These are phyloP conservation scores for Plasmodium fragile DNA, from an alignment of 169 alveolate species.

Conservation along the genomic window DNA sequence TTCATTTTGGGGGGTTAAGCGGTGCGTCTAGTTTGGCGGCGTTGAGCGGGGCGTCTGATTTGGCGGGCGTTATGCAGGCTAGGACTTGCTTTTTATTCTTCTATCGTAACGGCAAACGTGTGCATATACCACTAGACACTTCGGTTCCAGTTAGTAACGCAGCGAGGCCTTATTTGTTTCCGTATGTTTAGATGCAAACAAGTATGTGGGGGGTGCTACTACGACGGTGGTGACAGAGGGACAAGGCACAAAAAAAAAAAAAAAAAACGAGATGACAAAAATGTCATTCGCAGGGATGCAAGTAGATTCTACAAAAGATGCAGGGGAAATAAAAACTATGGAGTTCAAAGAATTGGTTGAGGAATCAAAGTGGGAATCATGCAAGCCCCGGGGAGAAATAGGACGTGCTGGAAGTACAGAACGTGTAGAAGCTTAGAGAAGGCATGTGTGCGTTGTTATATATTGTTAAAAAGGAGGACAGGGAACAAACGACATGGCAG, in stretches of 20 bases:
- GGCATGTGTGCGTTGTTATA: background rate
- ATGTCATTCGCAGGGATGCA: background rate
- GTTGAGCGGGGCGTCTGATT: background rate
- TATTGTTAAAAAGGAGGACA: background rate
- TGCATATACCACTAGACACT: background rate
- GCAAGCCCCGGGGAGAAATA: background rate
- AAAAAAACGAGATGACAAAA: background rate
- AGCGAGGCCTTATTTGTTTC: background rate
- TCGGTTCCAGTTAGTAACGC: background rate
- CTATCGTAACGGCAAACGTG: background rate
- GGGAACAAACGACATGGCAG: background rate
- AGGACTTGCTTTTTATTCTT: background rate
- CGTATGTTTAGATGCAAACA: background rate
- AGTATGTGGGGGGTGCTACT: background rate
- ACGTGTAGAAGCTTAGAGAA: background rate
- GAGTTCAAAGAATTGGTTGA: background rate
- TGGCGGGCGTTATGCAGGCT: background rate
- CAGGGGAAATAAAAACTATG: background rate
- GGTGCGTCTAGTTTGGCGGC: background rate
- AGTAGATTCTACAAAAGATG: background rate
- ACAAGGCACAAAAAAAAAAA: conserved; percentile 6
- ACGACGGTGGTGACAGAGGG: background rate
- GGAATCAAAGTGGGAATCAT: background rate
- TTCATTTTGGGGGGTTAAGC: conserved; percentile 17
- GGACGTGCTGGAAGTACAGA: background rate